Percentiles rank a stretch among this genome's conserved stretches.
Conservation (phyloP, 257 asterid genomes). For the Schizonepeta tenuifolia region DNA sequence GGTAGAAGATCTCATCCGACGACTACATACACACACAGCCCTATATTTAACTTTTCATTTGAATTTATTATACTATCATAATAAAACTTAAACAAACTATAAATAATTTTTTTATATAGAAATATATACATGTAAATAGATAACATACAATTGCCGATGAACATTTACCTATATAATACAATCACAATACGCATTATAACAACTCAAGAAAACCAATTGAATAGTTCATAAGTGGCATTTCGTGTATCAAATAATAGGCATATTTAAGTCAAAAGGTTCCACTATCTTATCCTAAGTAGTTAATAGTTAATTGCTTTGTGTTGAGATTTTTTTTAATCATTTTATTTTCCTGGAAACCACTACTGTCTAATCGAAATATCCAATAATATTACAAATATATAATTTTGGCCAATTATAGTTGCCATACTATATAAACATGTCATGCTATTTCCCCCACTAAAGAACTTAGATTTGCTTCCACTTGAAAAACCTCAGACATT, state of each 20-base stretch:
- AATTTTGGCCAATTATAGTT: background rate
- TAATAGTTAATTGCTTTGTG: background rate
- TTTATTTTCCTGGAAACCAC: background rate
- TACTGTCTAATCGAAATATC: background rate
- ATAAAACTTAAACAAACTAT: too few species aligned
- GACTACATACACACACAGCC: too few species aligned
- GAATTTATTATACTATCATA: too few species aligned
- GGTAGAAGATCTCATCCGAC: too few species aligned
- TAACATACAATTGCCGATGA: too few species aligned
- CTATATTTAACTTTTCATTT: too few species aligned
- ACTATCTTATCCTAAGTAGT: background rate
- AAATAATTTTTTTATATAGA: too few species aligned
- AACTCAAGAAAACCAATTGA: background rate
- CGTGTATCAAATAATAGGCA: background rate
- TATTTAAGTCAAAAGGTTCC: background rate
- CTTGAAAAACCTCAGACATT: background rate
- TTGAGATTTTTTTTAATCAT: background rate
- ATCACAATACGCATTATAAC: background rate
- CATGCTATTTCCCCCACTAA: background rate
- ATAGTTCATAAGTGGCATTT: background rate
- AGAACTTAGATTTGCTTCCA: background rate
- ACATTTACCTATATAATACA: too few species aligned
- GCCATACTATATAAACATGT: background rate
- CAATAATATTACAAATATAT: background rate
- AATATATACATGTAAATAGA: too few species aligned